These are phyloP conservation scores for Talaromyces verruculosus DNA, from an alignment of 2,329 filamentous ascomycete species.

Conservation along the genomic window DNA sequence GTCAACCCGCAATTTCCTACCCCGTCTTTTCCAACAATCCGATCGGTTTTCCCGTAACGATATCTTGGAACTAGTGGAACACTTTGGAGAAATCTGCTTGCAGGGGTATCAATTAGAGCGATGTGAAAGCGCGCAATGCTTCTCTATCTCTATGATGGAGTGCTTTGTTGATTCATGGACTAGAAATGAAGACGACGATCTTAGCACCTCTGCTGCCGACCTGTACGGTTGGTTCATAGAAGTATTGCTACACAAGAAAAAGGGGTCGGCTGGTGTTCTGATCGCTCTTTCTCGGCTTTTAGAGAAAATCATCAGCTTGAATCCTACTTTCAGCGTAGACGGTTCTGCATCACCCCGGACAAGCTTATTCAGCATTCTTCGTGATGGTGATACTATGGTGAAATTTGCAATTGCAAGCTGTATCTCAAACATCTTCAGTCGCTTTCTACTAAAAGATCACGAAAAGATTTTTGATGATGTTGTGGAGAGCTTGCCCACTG, in stretches of 20 bases:
- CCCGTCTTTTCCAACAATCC: slow-evolving; percentile 33
- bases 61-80: slow-evolving; percentile 48
- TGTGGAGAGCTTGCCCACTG: slow-evolving; percentile 71
- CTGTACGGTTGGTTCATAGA: slow-evolving; percentile 77
- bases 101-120: slow-evolving; percentile 62
- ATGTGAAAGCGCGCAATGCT: slow-evolving; percentile 70
- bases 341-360: slow-evolving; percentile 64
- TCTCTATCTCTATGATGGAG: slow-evolving; percentile 67
- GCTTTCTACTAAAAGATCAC: slow-evolving; percentile 79
- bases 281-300: slow-evolving; percentile 68
- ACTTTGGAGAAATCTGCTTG: slow-evolving; percentile 51
- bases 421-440: slow-evolving; percentile 72
- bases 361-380: slow-evolving; percentile 71
- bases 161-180: slow-evolving; percentile 65
- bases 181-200: slow-evolving; percentile 54
- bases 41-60: slow-evolving; percentile 36
- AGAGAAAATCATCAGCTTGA: slow-evolving; percentile 65
- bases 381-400: slow-evolving; percentile 64
- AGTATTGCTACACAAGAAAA: slow-evolving; percentile 63
- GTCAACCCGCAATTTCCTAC: slow-evolving; percentile 34
- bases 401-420: slow-evolving; percentile 72
- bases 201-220: slow-evolving; percentile 68
- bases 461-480: slow-evolving; percentile 83
- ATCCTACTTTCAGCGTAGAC: slow-evolving; percentile 65
- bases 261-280: slow-evolving; percentile 69